These are phyloP conservation scores for Exophiala sp. DNA, from an alignment of 2,329 filamentous ascomycete species.

Conservation along the genomic window DNA sequence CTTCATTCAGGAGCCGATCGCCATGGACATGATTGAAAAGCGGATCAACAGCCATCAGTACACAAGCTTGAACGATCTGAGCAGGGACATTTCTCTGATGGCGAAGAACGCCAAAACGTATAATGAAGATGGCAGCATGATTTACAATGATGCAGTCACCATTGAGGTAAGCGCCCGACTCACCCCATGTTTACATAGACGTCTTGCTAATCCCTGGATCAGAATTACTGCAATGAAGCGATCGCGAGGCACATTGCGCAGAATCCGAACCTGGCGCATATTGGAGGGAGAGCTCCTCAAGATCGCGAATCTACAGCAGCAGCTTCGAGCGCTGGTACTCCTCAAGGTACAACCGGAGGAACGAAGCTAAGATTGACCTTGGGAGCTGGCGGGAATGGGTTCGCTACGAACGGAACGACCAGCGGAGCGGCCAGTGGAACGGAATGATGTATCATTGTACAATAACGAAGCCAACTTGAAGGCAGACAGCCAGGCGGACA, in stretches of 20 bases:
- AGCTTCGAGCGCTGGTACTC: constrained; percentile 51
- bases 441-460: constrained; percentile 30
- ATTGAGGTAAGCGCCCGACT: constrained; percentile 66
- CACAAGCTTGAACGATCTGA: constrained; percentile 69
- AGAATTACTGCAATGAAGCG: constrained; percentile 29
- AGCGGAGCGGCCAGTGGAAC: constrained; percentile 34
- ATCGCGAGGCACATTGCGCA: constrained; percentile 27
- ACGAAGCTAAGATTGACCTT: constrained; percentile 64
- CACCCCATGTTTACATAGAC: not conserved
- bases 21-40: constrained; percentile 89
- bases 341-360: constrained; percentile 55
- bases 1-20: constrained; percentile 86
- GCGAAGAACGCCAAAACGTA: constrained; percentile 90
- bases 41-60: constrained; percentile 98
- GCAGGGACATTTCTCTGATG: constrained; percentile 73
- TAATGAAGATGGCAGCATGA: constrained; percentile 89
- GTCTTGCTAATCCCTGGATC: constrained; percentile 8
- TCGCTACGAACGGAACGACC: constrained; percentile 31
- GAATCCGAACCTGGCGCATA: constrained; percentile 49
- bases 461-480: constrained; percentile 11
- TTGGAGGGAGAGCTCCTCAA: constrained; percentile 41
- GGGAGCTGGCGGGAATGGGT: constrained; percentile 39
- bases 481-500: not conserved
- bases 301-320: constrained; percentile 48
- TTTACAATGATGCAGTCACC: constrained; percentile 85